Conservation (phyloP, 495 filamentous ascomycete species). For the Podospora pseudopauciseta region DNA sequence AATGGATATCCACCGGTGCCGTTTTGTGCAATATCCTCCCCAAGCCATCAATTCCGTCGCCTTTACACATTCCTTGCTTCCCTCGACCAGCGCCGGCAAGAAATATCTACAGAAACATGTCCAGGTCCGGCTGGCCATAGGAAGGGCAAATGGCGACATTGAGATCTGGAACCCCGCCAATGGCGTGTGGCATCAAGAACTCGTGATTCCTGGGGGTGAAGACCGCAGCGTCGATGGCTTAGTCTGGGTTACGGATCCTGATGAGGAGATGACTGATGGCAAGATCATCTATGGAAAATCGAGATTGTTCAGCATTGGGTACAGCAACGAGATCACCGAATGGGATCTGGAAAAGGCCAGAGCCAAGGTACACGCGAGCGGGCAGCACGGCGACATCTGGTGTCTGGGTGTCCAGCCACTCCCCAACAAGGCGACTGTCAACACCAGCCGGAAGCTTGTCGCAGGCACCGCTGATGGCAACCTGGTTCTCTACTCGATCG, state of each 20-base stretch:
- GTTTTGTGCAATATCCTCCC: conserved; percentile 92
- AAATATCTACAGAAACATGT: conserved; percentile 45
- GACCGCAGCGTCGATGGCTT: conserved; percentile 86
- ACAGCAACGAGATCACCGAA: conserved; percentile 85
- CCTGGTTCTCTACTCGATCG: conserved; percentile 79
- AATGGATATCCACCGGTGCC: conserved; percentile 97
- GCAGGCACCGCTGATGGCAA: conserved; percentile 91
- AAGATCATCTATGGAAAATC: conserved; percentile 65
- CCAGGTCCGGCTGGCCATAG: conserved; percentile 74
- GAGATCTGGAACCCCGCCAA: conserved; percentile 95
- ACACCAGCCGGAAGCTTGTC: conserved; percentile 55
- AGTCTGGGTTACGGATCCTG: conserved; percentile 85
- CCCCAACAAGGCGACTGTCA: conserved; percentile 15
- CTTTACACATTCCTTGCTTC: conserved; percentile 77
- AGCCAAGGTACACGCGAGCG: conserved; percentile 76
- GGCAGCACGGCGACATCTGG: conserved; percentile 96
- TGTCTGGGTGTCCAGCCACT: conserved; percentile 85
- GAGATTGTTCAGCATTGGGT: conserved; percentile 94
- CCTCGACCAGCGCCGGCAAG: conserved; percentile 56
- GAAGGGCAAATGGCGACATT: conserved; percentile 91
- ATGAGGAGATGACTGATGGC: conserved; percentile 59
- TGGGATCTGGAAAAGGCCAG: conserved; percentile 81
- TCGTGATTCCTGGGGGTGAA: conserved; percentile 75
- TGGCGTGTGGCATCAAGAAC: conserved; percentile 88
- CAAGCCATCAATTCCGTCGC: conserved; percentile 91